Evolutionary conservation across 306 rosid species (phyloP).

Genomic region (Trifolium dubium): DNA sequence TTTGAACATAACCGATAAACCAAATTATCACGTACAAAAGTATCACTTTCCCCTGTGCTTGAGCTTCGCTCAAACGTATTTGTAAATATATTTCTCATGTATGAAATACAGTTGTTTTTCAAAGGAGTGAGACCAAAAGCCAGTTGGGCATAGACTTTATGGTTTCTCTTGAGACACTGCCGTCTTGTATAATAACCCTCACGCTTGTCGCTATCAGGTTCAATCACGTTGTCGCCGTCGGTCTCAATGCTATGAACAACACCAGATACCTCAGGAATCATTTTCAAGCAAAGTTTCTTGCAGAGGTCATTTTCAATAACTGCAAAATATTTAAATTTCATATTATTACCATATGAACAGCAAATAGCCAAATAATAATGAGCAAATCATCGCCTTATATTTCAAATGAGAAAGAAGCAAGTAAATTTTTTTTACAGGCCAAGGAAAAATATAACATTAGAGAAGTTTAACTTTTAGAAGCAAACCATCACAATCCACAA

Average conservation of each 20-base stretch:
- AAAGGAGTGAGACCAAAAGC: slow-evolving; percentile 52
- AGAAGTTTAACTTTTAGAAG: slow-evolving; percentile 21
- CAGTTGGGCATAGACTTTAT: slow-evolving; percentile 54
- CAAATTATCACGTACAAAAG: background rate
- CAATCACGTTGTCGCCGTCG: slow-evolving; percentile 38
- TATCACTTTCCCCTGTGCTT: background rate
- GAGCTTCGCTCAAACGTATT: background rate
- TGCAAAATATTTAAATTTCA: slow-evolving; percentile 51
- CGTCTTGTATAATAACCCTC: slow-evolving; percentile 36
- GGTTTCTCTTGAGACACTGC: slow-evolving; percentile 58
- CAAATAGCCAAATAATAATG: slow-evolving; percentile 21
- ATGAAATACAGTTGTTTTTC: slow-evolving; percentile 56
- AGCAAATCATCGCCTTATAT: slow-evolving; percentile 2
- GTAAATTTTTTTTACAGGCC: too few relatives aligned
- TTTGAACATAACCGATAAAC: slow-evolving; percentile 46
- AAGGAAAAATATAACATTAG: background rate
- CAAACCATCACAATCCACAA: background rate
- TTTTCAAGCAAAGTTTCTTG: slow-evolving; percentile 57
- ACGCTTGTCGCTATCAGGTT: slow-evolving; percentile 36
- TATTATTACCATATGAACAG: slow-evolving; percentile 30
- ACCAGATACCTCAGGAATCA: slow-evolving; percentile 29
- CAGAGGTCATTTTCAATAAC: slow-evolving; percentile 62
- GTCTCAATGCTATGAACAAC: slow-evolving; percentile 48
- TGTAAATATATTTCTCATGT: background rate
- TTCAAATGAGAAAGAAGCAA: slow-evolving; percentile 11